Base-by-base conservation (phyloP, 1,139 yeast species). In the Trichomonascaceae sp. region DNA sequence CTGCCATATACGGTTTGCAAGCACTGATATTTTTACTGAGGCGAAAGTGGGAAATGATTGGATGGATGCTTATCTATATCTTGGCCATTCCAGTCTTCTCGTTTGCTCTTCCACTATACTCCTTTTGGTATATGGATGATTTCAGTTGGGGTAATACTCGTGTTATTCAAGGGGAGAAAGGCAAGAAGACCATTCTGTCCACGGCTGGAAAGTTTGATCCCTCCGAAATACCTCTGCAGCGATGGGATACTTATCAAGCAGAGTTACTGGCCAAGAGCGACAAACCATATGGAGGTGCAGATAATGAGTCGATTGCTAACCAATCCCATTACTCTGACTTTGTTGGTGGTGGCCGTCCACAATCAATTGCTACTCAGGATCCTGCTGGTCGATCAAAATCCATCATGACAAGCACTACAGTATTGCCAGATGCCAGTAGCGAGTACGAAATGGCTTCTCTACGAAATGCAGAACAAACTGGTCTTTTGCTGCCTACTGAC, bases 121-220 rank as follows among this genome's bases (percentile, higher is more conserved):
- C 77, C 8, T 73, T 73, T 64, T 73, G 77, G 77, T 61, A 70
- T 59, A 73, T 73, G 77, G 77, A 73, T 54, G 76, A 74, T 61
- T 73, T 73, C 66, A 70, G 74, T 1, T 73, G 77, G 77, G 77
- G 77, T 58, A 70, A 67, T 58, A 73, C 77, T n/a, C 73, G 77
- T 49, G 68, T 74, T 51, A 76, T 73, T 12, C 61, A 67, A 39
- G 76, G 75, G 15, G 77, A 73, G 53, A 71, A 71, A 59, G 75
- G 76, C 46, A 69, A 71, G 53, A 64, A 69, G 60, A 55, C 63
- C 55, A 61, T 72, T 30, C 60, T 72, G 12, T 61, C 68, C n/a
- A 66, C 63, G 19, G 77, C 72, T 55, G 76, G 74, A 45, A 66
- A 64, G 54, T 74, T 69, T 57, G 76, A 74, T 53, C 74, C 75